phyloP scores from a whole-genome alignment of 768 basidiomycete species.

The Tubosaeta sp. region DNA sequence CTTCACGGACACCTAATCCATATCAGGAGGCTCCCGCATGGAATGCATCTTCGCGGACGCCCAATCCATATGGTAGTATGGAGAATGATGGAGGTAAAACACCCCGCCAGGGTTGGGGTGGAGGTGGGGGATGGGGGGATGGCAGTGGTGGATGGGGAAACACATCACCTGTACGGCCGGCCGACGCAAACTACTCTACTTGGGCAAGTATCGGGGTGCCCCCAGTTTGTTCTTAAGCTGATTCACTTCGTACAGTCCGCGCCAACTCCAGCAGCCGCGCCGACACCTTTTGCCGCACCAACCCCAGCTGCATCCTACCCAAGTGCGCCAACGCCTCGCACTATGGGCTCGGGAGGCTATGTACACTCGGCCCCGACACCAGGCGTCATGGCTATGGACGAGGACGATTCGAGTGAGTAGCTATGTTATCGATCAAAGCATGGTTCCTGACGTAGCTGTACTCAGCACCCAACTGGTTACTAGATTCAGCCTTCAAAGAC shows the following conservation, averaged over 20 bases:
- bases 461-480: constrained; percentile 25
- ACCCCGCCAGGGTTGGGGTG: constrained; percentile 40
- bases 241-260: constrained; percentile 24
- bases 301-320: constrained; percentile 28
- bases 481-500: constrained; percentile 23
- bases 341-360: constrained; percentile 21
- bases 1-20: constrained; percentile 54
- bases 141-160: constrained; percentile 25
- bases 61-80: constrained; percentile 44
- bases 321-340: constrained; percentile 31
- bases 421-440: neutral
- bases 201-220: constrained; percentile 32
- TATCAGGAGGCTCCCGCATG: constrained; percentile 29
- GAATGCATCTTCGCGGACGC: constrained; percentile 40
- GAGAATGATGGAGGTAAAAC: constrained; percentile 42
- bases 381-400: constrained; percentile 24
- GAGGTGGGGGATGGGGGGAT: constrained; percentile 25
- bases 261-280: constrained; percentile 37
- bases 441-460: constrained; percentile 19
- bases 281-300: constrained; percentile 35
- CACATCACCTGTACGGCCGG: constrained; percentile 31
- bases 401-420: constrained; percentile 28
- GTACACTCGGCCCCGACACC: constrained; percentile 30
- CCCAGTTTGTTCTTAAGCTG: constrained; percentile 7
- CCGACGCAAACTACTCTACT: constrained; percentile 24